Base-by-base conservation (phyloP, 2,329 filamentous ascomycete genomes). In the Talaromyces sp. region DNA sequence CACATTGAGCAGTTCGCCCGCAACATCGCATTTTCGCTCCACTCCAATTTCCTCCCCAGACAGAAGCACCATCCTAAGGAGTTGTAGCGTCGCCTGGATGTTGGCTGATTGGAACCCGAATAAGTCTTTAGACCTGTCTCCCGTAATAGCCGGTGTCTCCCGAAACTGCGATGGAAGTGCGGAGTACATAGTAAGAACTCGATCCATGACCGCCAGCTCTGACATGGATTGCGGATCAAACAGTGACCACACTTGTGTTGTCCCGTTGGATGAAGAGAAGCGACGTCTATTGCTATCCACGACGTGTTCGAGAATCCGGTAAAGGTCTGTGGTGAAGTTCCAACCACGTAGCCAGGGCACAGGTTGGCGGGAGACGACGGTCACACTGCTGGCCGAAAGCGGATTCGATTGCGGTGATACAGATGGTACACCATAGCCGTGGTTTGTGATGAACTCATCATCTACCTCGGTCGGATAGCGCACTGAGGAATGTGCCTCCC, bases 291-390 rank as follows among this genome's bases (percentile, higher is more conserved):
- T 17, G 1, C 59, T 53, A 53, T 67, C 66, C 9, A 75, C 65
- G 10, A 76, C 77, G 61, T 84, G 80, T 63, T 84, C 81, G 15
- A 84, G 68, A 8, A 84, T 73, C 5, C 81, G 77, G 63, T 83
- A 84, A 0, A 84, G 68, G 63, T 84, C 81, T 0, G 80, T 82
- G 6, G 77, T 80, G 59, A 82, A 83, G 66, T 84, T 84, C 80
- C 80, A 84, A 17, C 81, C 81, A 41, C 75, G 73, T 7, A 84
- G 68, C 81, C 81, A 84, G 58, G n/a, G n/a, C n/a, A n/a, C n/a
- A n/a, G n/a, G n/a, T n/a, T n/a, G n/a, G n/a, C n/a, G n/a, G n/a
- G n/a, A n/a, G n/a, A n/a, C n/a, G n/a, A n/a, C n/a, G n/a, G n/a
- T n/a, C n/a, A n/a, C n/a, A n/a, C n/a, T n/a, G n/a, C n/a, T n/a